Percentiles rank a stretch among this genome's conserved stretches.
phyloP scores from a whole-genome alignment of 176 grass and related monocot genomes.

The Themeda triandra region DNA sequence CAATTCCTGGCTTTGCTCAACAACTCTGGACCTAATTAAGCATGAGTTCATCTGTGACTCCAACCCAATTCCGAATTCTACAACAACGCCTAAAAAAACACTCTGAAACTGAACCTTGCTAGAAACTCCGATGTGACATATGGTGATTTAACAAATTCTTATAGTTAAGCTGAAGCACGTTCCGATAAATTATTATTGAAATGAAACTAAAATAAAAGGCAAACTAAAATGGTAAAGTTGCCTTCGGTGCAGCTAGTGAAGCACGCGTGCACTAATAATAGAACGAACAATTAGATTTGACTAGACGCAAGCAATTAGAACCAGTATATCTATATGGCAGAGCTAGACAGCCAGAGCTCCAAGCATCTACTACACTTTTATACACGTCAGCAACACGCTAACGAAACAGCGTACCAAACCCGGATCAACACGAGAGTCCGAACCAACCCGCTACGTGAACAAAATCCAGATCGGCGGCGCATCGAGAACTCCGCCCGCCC shows the following conservation, averaged over 20 bases:
- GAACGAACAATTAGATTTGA: background rate
- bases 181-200: background rate
- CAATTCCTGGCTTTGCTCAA: constrained; percentile 15
- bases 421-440: background rate
- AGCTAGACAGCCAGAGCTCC: background rate
- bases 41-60: constrained; percentile 5
- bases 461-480: constrained; percentile 28
- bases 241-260: background rate
- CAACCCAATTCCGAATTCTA: background rate
- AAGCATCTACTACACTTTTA: background rate
- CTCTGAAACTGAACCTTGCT: background rate
- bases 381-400: constrained; percentile 30
- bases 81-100: background rate
- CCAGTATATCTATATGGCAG: background rate
- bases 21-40: constrained; percentile 7
- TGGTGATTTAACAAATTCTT: constrained; percentile 1
- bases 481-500: constrained; percentile 35
- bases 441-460: background rate
- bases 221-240: background rate
- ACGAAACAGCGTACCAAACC: constrained; percentile 17
- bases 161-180: background rate
- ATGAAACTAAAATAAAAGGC: background rate
- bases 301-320: background rate
- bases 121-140: background rate
- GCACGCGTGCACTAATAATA: background rate